phyloP scores from a whole-genome alignment of 257 asterid genomes.

The Solanum pennellii region DNA sequence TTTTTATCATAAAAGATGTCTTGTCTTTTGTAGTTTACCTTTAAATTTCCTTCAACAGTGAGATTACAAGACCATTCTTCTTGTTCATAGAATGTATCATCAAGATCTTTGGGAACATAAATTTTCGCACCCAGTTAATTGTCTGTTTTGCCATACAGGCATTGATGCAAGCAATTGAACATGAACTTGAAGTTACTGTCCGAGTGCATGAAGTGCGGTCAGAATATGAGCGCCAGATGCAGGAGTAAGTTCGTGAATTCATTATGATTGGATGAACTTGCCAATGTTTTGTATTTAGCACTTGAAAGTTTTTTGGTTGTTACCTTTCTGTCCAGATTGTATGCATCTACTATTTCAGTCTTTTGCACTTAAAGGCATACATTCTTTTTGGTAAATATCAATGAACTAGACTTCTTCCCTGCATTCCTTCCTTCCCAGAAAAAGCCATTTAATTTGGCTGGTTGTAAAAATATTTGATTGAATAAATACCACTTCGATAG shows the following conservation, averaged over 20 bases:
- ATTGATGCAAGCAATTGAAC: constrained; percentile 69
- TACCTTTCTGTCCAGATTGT: not conserved
- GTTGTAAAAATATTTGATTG: not conserved
- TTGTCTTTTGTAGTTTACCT: not conserved
- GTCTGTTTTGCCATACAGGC: constrained; percentile 32
- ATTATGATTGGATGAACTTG: not conserved
- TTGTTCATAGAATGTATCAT: not conserved
- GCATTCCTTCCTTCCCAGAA: not conserved
- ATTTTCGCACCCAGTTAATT: not conserved
- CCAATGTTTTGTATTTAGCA: not conserved
- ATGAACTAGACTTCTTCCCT: not conserved
- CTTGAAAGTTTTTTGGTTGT: not conserved
- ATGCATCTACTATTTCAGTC: not conserved
- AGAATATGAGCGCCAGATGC: constrained; percentile 83
- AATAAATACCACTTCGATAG: not conserved
- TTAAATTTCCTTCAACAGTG: not conserved
- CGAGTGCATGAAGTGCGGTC: constrained; percentile 93
- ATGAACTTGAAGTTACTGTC: constrained; percentile 90
- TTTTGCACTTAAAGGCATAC: not conserved
- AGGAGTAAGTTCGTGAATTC: constrained; percentile 50
- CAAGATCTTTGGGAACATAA: not conserved
- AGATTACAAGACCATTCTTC: not conserved
- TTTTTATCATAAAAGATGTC: not conserved
- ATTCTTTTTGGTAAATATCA: not conserved
- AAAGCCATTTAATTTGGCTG: not conserved